Evolutionary conservation across 1,139 yeast species (phyloP).

Genomic region (Groenewaldozyma auringiensis): DNA sequence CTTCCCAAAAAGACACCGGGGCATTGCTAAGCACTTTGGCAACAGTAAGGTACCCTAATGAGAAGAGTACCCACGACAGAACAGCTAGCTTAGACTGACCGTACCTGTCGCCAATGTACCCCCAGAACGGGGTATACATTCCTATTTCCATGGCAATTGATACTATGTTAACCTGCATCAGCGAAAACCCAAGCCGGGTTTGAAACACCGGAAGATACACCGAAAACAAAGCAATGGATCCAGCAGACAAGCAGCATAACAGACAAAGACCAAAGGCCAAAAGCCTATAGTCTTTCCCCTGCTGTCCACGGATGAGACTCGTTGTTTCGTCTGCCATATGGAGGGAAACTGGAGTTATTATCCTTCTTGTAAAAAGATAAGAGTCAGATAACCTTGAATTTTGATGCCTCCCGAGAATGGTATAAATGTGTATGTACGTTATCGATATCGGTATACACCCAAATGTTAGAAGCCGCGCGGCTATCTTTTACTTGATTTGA

Average conservation of each 20-base stretch:
- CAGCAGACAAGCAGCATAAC: constrained; percentile 58
- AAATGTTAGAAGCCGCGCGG: too few species aligned
- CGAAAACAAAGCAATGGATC: constrained; percentile 74
- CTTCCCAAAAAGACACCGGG: constrained; percentile 6
- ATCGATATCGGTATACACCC: too few species aligned
- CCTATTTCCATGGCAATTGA: constrained; percentile 74
- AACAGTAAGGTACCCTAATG: constrained; percentile 64
- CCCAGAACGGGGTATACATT: constrained; percentile 72
- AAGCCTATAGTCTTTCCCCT: neutral
- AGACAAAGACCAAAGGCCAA: constrained; percentile 16
- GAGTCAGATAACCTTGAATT: neutral
- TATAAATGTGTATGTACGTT: too few species aligned
- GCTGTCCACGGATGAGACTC: constrained; percentile 2
- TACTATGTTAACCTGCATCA: constrained; percentile 67
- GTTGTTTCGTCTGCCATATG: constrained; percentile 6
- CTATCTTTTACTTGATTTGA: too few species aligned
- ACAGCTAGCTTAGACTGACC: constrained; percentile 73
- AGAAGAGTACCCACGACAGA: constrained; percentile 53
- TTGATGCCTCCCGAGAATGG: neutral
- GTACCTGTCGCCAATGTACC: constrained; percentile 73
- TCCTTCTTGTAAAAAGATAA: neutral
- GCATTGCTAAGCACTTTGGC: constrained; percentile 22
- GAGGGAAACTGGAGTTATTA: neutral
- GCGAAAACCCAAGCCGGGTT: constrained; percentile 48
- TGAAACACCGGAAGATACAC: constrained; percentile 69